Percentiles rank a stretch among this genome's conserved stretches.
Evolutionary conservation across 495 filamentous ascomycete species (phyloP).

Genomic region (Penicillium argentinense): DNA sequence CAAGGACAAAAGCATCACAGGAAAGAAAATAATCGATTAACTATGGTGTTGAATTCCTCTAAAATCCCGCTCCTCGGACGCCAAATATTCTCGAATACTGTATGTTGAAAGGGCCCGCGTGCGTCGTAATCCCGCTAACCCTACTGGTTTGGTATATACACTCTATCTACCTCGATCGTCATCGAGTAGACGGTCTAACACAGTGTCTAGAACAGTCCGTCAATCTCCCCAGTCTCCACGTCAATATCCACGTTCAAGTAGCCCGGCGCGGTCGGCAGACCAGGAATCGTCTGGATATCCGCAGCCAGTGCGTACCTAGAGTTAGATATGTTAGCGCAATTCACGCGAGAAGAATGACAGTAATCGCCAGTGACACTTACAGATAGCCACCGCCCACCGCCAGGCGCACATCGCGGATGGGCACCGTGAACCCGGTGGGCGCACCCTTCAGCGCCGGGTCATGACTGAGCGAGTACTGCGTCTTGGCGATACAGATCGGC

Average conservation of each 20-base stretch:
- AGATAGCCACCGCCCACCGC: conserved; percentile 92
- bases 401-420: conserved; percentile 90
- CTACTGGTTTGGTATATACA: conserved; percentile 20
- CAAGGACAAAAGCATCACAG: too few relatives aligned
- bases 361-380: conserved; percentile 58
- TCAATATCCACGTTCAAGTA: conserved; percentile 97
- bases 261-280: conserved; percentile 90
- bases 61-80: too few relatives aligned
- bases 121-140: too few relatives aligned
- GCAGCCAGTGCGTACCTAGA: conserved; percentile 86
- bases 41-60: too few relatives aligned
- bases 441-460: conserved; percentile 93
- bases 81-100: too few relatives aligned
- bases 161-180: conserved; percentile 1
- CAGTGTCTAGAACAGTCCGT: conserved; percentile 91
- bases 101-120: background rate
- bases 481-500: conserved; percentile 96
- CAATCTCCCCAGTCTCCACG: conserved; percentile 89
- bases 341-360: too few relatives aligned
- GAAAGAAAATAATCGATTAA: background rate
- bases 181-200: too few relatives aligned
- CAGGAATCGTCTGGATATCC: conserved; percentile 97
- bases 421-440: conserved; percentile 93
- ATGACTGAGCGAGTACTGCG: conserved; percentile 94
- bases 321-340: too few relatives aligned